phyloP scores from a whole-genome alignment of 352 stramenopile genomes.

The Elongisporangium anandrum region DNA sequence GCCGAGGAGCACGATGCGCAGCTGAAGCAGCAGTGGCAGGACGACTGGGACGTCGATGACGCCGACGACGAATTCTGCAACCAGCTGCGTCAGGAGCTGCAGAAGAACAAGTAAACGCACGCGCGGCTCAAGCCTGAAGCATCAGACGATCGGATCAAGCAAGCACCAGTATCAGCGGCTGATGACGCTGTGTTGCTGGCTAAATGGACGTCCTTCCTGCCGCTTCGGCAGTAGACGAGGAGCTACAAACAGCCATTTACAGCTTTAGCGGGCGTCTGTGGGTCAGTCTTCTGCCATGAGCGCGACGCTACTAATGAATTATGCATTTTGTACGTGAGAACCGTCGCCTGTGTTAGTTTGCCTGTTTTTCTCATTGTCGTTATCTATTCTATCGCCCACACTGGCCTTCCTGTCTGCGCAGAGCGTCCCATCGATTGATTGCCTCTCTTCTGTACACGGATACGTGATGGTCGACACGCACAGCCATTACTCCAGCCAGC shows the following conservation, averaged over 20 bases:
- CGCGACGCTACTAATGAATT: background rate
- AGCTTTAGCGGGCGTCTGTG: too few species aligned
- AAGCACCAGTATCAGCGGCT: too few species aligned
- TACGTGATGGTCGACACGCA: background rate
- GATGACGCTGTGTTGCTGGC: too few species aligned
- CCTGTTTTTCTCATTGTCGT: background rate
- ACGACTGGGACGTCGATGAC: slow-evolving; percentile 91
- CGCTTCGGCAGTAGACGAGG: too few species aligned
- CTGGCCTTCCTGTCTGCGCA: too few species aligned
- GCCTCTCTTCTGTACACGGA: background rate
- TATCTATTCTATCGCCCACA: background rate
- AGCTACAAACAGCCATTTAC: too few species aligned
- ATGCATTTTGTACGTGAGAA: background rate
- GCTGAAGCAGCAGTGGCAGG: slow-evolving; percentile 90
- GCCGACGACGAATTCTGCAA: slow-evolving; percentile 93
- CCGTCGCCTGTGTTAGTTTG: background rate
- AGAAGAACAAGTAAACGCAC: slow-evolving; percentile 65
- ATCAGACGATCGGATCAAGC: too few species aligned
- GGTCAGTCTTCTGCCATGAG: too few species aligned
- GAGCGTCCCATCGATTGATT: background rate
- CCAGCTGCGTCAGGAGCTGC: slow-evolving; percentile 86
- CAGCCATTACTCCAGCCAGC: background rate
- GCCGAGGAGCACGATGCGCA: slow-evolving; percentile 77
- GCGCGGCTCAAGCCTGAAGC: background rate
- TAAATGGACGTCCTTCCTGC: too few species aligned